Base-by-base conservation (phyloP, 2,329 filamentous ascomycete genomes). In the Penicillium sp. region DNA sequence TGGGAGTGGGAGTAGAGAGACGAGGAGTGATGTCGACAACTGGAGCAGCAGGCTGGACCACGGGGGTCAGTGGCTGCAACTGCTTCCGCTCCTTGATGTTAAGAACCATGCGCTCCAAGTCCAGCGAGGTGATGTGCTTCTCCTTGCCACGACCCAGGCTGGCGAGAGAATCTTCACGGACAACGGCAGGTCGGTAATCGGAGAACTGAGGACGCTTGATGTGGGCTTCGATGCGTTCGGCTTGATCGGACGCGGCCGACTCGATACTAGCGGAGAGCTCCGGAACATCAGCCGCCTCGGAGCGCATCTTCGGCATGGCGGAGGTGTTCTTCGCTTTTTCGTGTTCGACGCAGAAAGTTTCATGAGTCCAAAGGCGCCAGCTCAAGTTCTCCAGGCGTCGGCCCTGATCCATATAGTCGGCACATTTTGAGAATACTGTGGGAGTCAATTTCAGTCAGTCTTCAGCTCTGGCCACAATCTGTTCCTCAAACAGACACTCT, bases 361-460 rank as follows among this genome's bases (percentile, higher is more conserved):
- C 93, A 72, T 93, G 87, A 72, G 92, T 96, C 94, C 93, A 98
- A 64, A 98, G 82, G 72, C 95, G 85, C 95, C 95, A 98, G 76
- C 91, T 96, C 66, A 99, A 84, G 81, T 99, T 98, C 78, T 98
- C 95, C 75, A 97, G 84, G 73, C 95, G 86, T 75, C 92, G 89
- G 60, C 95, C 95, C 79, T 98, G 91, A 76, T 97, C 92, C 76
- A 98, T 90, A 56, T 93, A 95, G 74, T 95, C 92, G 75, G 93
- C 92, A 79, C 94, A 97, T 80, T 93, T 92, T 56, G 93, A 94
- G 76, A 98, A 97, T 63, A 98, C 93, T 95, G 75, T 44, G 8
- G 1, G 13, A 42, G 22, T 45, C 10, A 6, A 26, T 42, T 24
- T 17, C 28, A 53, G 68, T 76, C 70, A 78, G 73, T 50, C 9